Evolutionary conservation across 805 yeast species (phyloP), one percentile per base, ranked within the genome.

Genomic region (Dipodascopsis tothii): DNA sequence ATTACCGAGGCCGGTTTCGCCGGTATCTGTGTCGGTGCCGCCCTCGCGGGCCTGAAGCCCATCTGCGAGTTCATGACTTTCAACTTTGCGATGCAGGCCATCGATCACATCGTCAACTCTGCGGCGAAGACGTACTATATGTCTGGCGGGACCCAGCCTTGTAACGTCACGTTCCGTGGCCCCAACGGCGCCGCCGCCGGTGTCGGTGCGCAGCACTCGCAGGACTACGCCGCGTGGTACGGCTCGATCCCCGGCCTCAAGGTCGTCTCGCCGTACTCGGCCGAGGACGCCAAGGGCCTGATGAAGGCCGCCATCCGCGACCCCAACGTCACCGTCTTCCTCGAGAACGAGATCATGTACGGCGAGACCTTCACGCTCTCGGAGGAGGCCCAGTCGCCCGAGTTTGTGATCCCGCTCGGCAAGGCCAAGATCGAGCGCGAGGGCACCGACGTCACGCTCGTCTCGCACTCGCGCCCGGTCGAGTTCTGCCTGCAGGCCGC

Each of bases 101-200:
- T 92, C 65, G 99, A 92, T 69, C 97, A 92, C 59, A 92, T 92
- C 68, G 77, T 92, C 70, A 92, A 92, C 77, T 88, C 97, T 45
- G 97, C 96, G 42, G 99, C 97, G 52, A 92, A 90, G 76, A 92
- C 98, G 40, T 86, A 80, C 69, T 92, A 92, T 74, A 92, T 92
- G 99, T 85, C 96, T 53, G 99, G 99, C 67, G 99, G 99, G 74
- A 84, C 80, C 52, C 96, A 88, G 70, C 90, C 90, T 52, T 88
- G 96, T 75, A 88, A 85, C 70, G 85, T 90, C 63, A 88, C 95
- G 43, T 92, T 92, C 76, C 82, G 99, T 72, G 99, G 99, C 61
- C 97, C 99, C 51, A 92, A 92, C 69, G 99, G 98, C 70, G 96
- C 98, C 39, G 96, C 98, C 57, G 96, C 96, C 39, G 97, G 97